Percentiles rank a stretch among this genome's conserved stretches.
These are phyloP conservation scores for Neofusicoccum kwambonambiense DNA, from an alignment of 2,329 filamentous ascomycete genomes.

Conservation along the genomic window DNA sequence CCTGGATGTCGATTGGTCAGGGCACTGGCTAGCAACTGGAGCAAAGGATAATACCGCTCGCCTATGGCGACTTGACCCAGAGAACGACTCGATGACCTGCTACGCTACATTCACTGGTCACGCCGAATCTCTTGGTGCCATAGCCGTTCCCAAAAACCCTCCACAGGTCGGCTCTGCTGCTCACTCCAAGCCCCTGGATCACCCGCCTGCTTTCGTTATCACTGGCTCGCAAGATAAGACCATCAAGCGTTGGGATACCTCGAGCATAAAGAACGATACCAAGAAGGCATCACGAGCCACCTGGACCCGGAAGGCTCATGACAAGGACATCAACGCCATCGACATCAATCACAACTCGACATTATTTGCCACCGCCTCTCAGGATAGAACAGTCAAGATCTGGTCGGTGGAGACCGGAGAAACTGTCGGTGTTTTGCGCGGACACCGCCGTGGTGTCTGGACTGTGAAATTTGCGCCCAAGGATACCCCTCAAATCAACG, in stretches of 20 bases:
- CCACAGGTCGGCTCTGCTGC: constrained; percentile 70
- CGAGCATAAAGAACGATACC: constrained; percentile 31
- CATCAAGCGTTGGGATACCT: constrained; percentile 83
- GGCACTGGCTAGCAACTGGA: constrained; percentile 92
- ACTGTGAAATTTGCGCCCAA: constrained; percentile 85
- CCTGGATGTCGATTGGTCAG: constrained; percentile 93
- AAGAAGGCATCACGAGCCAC: constrained; percentile 63
- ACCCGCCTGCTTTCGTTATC: constrained; percentile 80
- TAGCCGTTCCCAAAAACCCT: constrained; percentile 71
- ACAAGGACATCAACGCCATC: constrained; percentile 97
- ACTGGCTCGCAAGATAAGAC: constrained; percentile 96
- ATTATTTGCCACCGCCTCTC: constrained; percentile 93
- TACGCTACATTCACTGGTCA: constrained; percentile 85
- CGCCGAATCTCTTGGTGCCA: constrained; percentile 88
- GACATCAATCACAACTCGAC: constrained; percentile 71
- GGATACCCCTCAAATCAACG: constrained; percentile 60
- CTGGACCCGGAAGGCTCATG: constrained; percentile 92
- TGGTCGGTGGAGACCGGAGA: constrained; percentile 91
- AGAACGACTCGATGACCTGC: constrained; percentile 72
- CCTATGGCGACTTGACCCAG: constrained; percentile 82
- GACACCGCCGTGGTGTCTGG: constrained; percentile 95
- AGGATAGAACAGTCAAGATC: constrained; percentile 95
- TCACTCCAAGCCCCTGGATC: constrained; percentile 68
- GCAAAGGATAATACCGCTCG: constrained; percentile 95
- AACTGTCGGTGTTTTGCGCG: constrained; percentile 83